Percentiles rank a stretch among this genome's conserved stretches.
Evolutionary conservation across 495 filamentous ascomycete genomes (phyloP).

Genomic region (Xylona heveae): DNA sequence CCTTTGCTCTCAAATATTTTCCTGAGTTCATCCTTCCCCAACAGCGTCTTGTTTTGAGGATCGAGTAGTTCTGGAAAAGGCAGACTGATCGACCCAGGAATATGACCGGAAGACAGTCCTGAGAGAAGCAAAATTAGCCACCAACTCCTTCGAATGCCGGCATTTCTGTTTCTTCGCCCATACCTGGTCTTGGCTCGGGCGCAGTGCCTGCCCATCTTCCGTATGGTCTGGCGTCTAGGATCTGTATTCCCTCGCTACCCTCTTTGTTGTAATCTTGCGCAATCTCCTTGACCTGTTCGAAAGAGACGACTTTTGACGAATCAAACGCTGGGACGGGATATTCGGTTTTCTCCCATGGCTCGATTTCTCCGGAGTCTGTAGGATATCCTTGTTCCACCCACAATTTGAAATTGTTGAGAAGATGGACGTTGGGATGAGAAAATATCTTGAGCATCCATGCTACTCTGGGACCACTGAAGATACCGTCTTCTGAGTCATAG

Average conservation of each 20-base stretch:
- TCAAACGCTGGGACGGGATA: constrained; percentile 35
- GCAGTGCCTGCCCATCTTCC: constrained; percentile 67
- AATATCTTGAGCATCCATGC: constrained; percentile 84
- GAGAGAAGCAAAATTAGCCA: background rate
- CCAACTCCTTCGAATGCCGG: background rate
- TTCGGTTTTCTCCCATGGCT: constrained; percentile 28
- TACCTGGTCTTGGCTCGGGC: constrained; percentile 61
- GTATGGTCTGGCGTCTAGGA: constrained; percentile 67
- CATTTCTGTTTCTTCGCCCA: background rate
- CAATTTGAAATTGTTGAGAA: constrained; percentile 82
- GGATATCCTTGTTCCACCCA: constrained; percentile 72
- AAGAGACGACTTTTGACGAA: constrained; percentile 36
- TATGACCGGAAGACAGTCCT: constrained; percentile 71
- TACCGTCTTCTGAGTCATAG: constrained; percentile 77
- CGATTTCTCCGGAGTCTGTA: constrained; percentile 54
- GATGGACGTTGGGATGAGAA: constrained; percentile 72
- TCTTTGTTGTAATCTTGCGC: constrained; percentile 58
- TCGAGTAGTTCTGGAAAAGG: constrained; percentile 65
- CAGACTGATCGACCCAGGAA: constrained; percentile 70
- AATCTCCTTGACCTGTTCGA: constrained; percentile 59
- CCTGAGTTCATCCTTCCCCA: constrained; percentile 46
- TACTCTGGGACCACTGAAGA: constrained; percentile 83
- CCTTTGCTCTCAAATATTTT: constrained; percentile 59
- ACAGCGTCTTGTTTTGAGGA: constrained; percentile 57
- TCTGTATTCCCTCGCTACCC: constrained; percentile 59